Evolutionary conservation across 2,329 filamentous ascomycete species (phyloP).

Genomic region (Lachnellula hyalina): DNA sequence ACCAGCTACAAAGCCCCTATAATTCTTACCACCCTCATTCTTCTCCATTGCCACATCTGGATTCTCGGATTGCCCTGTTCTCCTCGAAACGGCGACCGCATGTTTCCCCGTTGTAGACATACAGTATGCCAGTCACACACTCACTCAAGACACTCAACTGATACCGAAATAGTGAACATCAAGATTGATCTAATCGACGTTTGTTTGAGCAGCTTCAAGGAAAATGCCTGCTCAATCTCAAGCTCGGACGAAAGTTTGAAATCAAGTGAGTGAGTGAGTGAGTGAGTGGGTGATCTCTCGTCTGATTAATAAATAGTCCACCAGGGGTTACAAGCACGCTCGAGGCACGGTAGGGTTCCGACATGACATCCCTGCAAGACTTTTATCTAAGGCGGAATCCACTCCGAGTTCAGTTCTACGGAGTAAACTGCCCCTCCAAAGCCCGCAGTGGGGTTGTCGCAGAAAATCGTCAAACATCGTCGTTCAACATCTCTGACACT

Average conservation of each 20-base stretch:
- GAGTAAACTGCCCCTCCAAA: constrained; percentile 1
- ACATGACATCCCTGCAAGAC: not conserved
- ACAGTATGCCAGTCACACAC: not conserved
- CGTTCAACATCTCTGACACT: not conserved
- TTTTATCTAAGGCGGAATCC: not conserved
- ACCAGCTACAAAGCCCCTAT: constrained; percentile 96
- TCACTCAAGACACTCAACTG: not conserved
- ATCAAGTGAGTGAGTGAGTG: not conserved
- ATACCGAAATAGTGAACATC: not conserved
- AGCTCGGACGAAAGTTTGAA: not conserved
- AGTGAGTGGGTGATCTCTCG: not conserved
- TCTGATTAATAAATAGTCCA: not conserved
- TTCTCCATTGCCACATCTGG: constrained; percentile 14
- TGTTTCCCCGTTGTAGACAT: not conserved
- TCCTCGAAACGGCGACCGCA: not conserved
- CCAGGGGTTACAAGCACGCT: not conserved
- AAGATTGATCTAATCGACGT: not conserved
- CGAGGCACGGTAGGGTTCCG: not conserved
- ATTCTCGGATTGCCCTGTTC: not conserved
- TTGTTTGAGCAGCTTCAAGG: not conserved
- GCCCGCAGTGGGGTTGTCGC: not conserved
- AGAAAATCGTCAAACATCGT: not conserved
- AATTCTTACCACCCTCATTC: constrained; percentile 43
- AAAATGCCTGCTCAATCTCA: not conserved
- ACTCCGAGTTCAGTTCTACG: not conserved